Conservation (phyloP, 2,329 filamentous ascomycete species). For the Coniella lustricola region DNA sequence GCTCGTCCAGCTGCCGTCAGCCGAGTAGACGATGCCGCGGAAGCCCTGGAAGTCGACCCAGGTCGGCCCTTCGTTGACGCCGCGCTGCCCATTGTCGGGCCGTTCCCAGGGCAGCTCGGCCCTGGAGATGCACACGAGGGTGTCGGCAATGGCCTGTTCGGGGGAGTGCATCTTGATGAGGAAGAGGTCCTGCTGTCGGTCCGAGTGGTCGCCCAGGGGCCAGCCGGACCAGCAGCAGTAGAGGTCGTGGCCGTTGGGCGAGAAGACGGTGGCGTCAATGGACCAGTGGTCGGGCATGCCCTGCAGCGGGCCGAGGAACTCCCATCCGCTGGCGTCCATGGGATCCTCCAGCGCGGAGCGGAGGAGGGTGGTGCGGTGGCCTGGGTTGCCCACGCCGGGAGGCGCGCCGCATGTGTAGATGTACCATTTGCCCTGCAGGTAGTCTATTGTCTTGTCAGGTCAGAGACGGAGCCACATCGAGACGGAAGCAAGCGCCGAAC, state of each 20-base stretch:
- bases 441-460: not conserved
- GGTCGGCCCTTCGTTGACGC: slow-evolving; percentile 18
- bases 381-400: slow-evolving; percentile 5
- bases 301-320: slow-evolving; percentile 16
- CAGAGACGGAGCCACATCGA: not conserved
- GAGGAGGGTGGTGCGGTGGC: slow-evolving; percentile 5
- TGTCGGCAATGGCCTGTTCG: slow-evolving; percentile 14
- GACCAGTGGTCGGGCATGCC: slow-evolving; percentile 19
- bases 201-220: slow-evolving; percentile 14
- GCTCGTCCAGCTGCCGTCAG: slow-evolving; percentile 19
- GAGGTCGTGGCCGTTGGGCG: slow-evolving; percentile 3
- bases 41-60: slow-evolving; percentile 16
- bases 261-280: slow-evolving; percentile 16
- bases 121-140: slow-evolving; percentile 14
- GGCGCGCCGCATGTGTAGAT: slow-evolving; percentile 9
- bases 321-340: slow-evolving; percentile 16
- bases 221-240: slow-evolving; percentile 19
- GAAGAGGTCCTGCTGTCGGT: slow-evolving; percentile 17
- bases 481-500: not conserved
- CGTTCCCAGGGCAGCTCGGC: slow-evolving; percentile 16
- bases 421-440: slow-evolving; percentile 6
- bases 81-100: slow-evolving; percentile 14
- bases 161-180: slow-evolving; percentile 16
- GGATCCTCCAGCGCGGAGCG: slow-evolving; percentile 1
- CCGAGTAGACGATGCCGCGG: slow-evolving; percentile 17